Evolutionary conservation across 1,139 yeast genomes (phyloP).

Genomic region (Pneumocystis sp.): DNA sequence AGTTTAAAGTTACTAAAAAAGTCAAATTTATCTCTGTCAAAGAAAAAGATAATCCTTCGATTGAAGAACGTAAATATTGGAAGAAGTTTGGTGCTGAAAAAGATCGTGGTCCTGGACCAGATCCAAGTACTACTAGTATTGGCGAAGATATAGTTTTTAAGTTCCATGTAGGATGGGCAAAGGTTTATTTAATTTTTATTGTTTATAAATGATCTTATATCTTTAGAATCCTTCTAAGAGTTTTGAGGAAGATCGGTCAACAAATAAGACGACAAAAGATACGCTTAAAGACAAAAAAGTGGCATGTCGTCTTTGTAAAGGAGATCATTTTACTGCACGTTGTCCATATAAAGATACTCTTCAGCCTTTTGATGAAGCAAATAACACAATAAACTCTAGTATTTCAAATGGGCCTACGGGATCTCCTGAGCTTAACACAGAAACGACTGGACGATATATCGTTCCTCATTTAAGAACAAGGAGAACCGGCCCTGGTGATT

Average conservation of each 20-base stretch:
- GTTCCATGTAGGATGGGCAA: constrained; percentile 17
- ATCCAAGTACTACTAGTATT: constrained; percentile 62
- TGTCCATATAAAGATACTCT: constrained; percentile 93
- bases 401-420: constrained; percentile 27
- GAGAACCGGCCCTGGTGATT: constrained; percentile 33
- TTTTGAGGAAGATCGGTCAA: constrained; percentile 29
- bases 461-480: constrained; percentile 60
- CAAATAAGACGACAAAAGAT: constrained; percentile 57
- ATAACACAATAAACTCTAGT: constrained; percentile 26
- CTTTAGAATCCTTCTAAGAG: constrained; percentile 13
- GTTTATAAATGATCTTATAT: constrained; percentile 20
- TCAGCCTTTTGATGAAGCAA: constrained; percentile 35
- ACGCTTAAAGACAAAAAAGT: constrained; percentile 49
- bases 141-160: constrained; percentile 55
- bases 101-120: constrained; percentile 70
- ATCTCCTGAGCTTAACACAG: constrained; percentile 21
- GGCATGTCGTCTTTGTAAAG: constrained; percentile 84
- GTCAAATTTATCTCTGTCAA: constrained; percentile 61
- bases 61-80: constrained; percentile 32
- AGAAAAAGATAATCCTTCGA: constrained; percentile 49
- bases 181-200: background rate
- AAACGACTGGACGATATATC: constrained; percentile 40
- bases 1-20: constrained; percentile 74
- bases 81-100: constrained; percentile 71
- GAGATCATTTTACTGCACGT: constrained; percentile 82